Percentiles rank a stretch among this genome's conserved stretches.
These are phyloP conservation scores for Ophiostoma quercus DNA, from an alignment of 2,329 filamentous ascomycete genomes.

Conservation along the genomic window DNA sequence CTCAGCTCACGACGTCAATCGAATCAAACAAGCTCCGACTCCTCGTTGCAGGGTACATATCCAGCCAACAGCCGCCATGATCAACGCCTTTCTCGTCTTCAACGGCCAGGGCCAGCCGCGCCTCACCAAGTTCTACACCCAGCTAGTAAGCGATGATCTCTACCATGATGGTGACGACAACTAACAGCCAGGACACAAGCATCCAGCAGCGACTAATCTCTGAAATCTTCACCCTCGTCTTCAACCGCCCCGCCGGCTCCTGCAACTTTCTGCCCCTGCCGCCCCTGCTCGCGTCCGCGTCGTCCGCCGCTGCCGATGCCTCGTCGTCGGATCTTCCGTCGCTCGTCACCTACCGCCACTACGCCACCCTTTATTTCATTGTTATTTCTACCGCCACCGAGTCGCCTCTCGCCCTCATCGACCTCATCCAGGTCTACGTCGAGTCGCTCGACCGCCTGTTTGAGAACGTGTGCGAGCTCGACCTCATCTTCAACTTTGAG, in stretches of 20 bases:
- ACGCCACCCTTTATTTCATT: constrained; percentile 97
- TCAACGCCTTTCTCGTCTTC: constrained; percentile 97
- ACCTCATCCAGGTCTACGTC: constrained; percentile 97
- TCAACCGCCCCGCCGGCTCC: constrained; percentile 81
- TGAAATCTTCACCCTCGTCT: constrained; percentile 94
- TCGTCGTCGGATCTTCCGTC: constrained; percentile 74
- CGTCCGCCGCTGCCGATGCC: constrained; percentile 58
- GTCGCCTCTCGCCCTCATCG: constrained; percentile 88
- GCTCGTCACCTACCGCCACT: constrained; percentile 95
- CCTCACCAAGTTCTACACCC: constrained; percentile 97
- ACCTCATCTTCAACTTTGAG: constrained; percentile 99
- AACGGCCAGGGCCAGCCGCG: constrained; percentile 96
- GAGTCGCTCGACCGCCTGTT: constrained; percentile 92
- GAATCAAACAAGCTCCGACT: neutral
- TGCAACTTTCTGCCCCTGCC: constrained; percentile 93
- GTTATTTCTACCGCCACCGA: constrained; percentile 95
- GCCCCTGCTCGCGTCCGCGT: constrained; percentile 59
- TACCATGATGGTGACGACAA: neutral
- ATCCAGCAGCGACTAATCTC: constrained; percentile 95
- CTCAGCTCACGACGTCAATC: neutral
- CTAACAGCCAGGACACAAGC: constrained; percentile 69
- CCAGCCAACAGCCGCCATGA: constrained; percentile 57
- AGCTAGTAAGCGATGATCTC: constrained; percentile 56
- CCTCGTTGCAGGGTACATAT: neutral
- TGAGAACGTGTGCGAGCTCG: constrained; percentile 96